Evolutionary conservation across 2,329 filamentous ascomycete genomes (phyloP).

Genomic region (Exserohilum rostratum): DNA sequence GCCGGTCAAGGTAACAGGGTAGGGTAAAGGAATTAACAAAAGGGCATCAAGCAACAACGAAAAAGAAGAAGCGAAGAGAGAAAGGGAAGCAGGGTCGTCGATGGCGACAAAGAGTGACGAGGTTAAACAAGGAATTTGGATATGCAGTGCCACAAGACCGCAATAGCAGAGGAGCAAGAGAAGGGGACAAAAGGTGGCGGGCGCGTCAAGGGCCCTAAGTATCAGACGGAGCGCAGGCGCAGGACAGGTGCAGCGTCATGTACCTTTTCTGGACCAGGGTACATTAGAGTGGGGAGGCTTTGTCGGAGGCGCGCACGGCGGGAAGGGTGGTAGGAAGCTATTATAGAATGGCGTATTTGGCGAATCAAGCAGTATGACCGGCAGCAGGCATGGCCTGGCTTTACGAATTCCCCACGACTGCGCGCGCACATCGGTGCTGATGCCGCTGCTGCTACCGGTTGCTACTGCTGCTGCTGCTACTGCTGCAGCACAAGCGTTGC

Average conservation of each 20-base stretch:
- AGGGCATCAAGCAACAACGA: constrained; percentile 12
- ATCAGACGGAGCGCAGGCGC: too few relatives aligned
- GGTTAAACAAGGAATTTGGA: constrained; percentile 20
- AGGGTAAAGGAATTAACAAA: constrained; percentile 13
- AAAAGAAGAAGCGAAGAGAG: constrained; percentile 18
- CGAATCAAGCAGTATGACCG: constrained; percentile 16
- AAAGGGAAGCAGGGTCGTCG: constrained; percentile 13
- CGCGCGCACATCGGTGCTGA: too few relatives aligned
- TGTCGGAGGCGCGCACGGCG: constrained; percentile 6
- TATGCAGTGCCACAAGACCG: constrained; percentile 7
- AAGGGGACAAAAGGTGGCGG: too few relatives aligned
- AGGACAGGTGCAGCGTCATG: background rate
- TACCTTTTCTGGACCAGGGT: too few relatives aligned
- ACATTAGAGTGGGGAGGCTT: background rate
- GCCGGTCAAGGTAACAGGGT: background rate
- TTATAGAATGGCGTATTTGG: constrained; percentile 16
- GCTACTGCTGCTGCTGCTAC: background rate
- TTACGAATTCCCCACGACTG: too few relatives aligned
- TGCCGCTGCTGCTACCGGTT: too few relatives aligned
- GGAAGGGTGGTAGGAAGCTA: constrained; percentile 8
- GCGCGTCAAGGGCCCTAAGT: background rate
- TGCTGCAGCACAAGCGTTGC: constrained; percentile 11
- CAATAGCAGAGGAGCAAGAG: too few relatives aligned
- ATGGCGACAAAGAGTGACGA: constrained; percentile 32
- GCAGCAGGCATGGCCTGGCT: constrained; percentile 4